A percentile compares a stretch with the other conserved stretches of the same genome.
Evolutionary conservation across 306 rosid species (phyloP).

Genomic region (Coriaria nepalensis): DNA sequence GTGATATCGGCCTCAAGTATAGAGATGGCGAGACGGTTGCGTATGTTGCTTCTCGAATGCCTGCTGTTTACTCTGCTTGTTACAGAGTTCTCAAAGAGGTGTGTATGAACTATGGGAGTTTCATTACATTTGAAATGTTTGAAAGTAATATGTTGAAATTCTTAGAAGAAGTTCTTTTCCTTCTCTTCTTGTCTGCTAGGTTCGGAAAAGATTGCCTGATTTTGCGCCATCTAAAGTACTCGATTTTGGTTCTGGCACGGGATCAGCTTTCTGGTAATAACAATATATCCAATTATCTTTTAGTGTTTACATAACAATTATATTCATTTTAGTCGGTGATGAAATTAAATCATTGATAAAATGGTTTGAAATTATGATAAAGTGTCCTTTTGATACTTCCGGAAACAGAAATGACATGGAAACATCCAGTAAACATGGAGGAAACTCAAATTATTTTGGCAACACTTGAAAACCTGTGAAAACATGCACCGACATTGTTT

Average conservation of each 20-base stretch:
- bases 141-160: neutral
- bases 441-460: no score
- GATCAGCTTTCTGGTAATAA: conserved; percentile 88
- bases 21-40: conserved; percentile 68
- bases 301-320: no score
- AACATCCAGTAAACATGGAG: no score
- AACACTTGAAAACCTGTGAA: no score
- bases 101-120: neutral
- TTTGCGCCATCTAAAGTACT: conserved; percentile 64
- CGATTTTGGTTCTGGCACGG: conserved; percentile 95
- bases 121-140: neutral
- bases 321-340: no score
- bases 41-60: conserved; percentile 89
- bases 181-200: conserved; percentile 25
- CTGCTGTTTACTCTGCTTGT: conserved; percentile 92
- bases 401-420: no score
- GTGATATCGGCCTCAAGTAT: conserved; percentile 70
- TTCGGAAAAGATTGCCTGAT: conserved; percentile 68
- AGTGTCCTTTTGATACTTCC: no score
- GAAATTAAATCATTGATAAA: no score
- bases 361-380: no score
- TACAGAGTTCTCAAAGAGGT: conserved; percentile 86
- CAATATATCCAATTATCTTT: conserved; percentile 11
- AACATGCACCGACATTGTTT: no score
- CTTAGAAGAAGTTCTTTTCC: neutral